Conservation (phyloP, 1,284 basidiomycete species). For the Sphagnurus paluster region DNA sequence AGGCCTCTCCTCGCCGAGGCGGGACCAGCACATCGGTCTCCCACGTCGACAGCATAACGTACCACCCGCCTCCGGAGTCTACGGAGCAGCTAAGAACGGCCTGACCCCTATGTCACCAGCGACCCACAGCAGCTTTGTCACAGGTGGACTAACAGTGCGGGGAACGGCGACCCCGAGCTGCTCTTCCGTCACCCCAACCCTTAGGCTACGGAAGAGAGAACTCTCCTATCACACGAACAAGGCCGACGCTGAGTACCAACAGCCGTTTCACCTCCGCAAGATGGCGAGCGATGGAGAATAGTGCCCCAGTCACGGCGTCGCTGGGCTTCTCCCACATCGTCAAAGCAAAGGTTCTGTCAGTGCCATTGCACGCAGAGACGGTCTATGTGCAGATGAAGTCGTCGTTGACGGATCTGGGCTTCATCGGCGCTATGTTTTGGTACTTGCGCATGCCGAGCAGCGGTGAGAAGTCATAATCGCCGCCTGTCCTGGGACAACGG, state of each 20-base stretch:
- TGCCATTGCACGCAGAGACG: slow-evolving; percentile 36
- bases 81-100: slow-evolving; percentile 53
- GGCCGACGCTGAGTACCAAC: slow-evolving; percentile 34
- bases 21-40: slow-evolving; percentile 49
- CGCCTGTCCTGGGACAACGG: slow-evolving; percentile 52
- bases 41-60: slow-evolving; percentile 47
- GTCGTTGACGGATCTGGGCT: slow-evolving; percentile 55
- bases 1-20: slow-evolving; percentile 11
- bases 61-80: slow-evolving; percentile 25
- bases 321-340: slow-evolving; percentile 55
- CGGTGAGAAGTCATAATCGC: slow-evolving; percentile 52
- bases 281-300: slow-evolving; percentile 49
- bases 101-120: slow-evolving; percentile 63
- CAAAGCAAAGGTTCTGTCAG: slow-evolving; percentile 33
- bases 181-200: neutral
- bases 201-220: slow-evolving; percentile 32
- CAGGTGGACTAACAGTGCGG: neutral
- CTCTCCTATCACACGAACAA: slow-evolving; percentile 41
- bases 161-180: neutral
- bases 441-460: slow-evolving; percentile 48
- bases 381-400: slow-evolving; percentile 70
- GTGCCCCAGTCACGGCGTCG: slow-evolving; percentile 50
- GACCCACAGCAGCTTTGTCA: slow-evolving; percentile 43
- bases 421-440: slow-evolving; percentile 48
- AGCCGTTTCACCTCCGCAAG: slow-evolving; percentile 32